Evolutionary conservation across 345 rosid species (phyloP).

Genomic region (Turnera subulata): DNA sequence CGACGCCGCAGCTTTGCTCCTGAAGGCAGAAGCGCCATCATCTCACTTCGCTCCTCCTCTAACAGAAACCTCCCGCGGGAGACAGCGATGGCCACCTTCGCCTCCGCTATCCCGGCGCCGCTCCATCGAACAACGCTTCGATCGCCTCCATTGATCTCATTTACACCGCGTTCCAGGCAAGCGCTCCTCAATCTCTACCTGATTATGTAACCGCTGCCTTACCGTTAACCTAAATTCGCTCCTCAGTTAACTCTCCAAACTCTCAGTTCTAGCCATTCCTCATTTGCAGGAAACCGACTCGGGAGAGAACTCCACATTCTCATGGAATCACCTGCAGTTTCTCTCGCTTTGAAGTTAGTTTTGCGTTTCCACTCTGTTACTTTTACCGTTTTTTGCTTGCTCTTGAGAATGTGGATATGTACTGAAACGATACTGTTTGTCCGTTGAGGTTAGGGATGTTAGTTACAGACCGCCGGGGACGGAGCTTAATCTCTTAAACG

Average conservation of each 20-base stretch:
- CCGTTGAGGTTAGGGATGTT: conserved; percentile 51
- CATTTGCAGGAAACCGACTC: conserved; percentile 25
- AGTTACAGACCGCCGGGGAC: conserved; percentile 81
- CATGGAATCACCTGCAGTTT: conserved; percentile 41
- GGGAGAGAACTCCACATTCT: conserved; percentile 15
- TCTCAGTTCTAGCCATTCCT: not conserved
- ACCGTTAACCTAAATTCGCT: not conserved
- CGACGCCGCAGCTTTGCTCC: too few relatives aligned
- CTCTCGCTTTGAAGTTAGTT: conserved; percentile 68
- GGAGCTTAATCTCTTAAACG: conserved; percentile 61
- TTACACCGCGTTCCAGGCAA: too few relatives aligned
- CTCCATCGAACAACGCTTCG: not conserved
- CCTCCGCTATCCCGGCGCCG: not conserved
- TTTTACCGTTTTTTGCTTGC: not conserved
- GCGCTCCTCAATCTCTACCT: too few relatives aligned
- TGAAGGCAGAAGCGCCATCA: too few relatives aligned
- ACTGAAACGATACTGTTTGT: conserved; percentile 13
- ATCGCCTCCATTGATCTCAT: not conserved
- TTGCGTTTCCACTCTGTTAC: not conserved
- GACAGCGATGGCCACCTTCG: not conserved
- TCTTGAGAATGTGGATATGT: not conserved
- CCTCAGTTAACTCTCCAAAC: not conserved
- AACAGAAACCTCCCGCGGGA: not conserved
- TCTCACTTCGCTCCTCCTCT: not conserved
- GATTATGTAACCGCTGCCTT: too few relatives aligned